Evolutionary conservation across 106 monocot genomes (phyloP).

Genomic region (Dendrobium nobile): DNA sequence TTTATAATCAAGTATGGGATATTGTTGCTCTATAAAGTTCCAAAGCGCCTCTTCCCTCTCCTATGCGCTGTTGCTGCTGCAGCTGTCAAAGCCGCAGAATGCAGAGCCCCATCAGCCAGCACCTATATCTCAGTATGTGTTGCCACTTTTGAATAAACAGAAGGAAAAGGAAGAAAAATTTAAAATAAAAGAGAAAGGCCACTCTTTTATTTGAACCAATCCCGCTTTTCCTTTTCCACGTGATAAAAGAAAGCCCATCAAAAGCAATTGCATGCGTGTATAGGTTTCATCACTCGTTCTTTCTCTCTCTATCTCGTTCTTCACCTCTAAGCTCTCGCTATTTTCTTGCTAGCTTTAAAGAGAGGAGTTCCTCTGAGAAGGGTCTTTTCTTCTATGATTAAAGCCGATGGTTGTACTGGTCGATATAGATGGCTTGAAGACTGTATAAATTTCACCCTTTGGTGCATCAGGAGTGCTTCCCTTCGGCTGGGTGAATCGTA

Average conservation of each 20-base stretch:
- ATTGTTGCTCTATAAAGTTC: background rate
- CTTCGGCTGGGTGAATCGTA: background rate
- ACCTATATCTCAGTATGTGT: slow-evolving; percentile 1
- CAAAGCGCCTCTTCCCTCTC: background rate
- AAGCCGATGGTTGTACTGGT: slow-evolving; percentile 7
- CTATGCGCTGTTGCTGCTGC: slow-evolving; percentile 2
- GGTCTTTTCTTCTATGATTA: slow-evolving; percentile 1
- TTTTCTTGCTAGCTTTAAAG: background rate
- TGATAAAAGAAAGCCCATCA: slow-evolving; percentile 15
- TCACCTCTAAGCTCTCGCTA: background rate
- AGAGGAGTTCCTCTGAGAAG: background rate
- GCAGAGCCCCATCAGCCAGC: slow-evolving; percentile 6
- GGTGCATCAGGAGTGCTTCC: background rate
- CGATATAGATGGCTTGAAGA: background rate
- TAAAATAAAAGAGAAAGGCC: background rate
- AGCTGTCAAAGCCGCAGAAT: background rate
- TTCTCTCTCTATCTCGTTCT: slow-evolving; percentile 1
- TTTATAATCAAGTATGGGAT: background rate
- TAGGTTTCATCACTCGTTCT: background rate
- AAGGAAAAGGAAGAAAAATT: background rate
- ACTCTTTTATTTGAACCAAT: background rate
- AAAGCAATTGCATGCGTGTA: slow-evolving; percentile 14
- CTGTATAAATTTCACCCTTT: slow-evolving; percentile 6
- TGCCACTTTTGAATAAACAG: slow-evolving; percentile 2
- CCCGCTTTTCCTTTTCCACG: slow-evolving; percentile 10